Evolutionary conservation across 768 basidiomycete genomes (phyloP).

Genomic region (Hortiboletus campestris): DNA sequence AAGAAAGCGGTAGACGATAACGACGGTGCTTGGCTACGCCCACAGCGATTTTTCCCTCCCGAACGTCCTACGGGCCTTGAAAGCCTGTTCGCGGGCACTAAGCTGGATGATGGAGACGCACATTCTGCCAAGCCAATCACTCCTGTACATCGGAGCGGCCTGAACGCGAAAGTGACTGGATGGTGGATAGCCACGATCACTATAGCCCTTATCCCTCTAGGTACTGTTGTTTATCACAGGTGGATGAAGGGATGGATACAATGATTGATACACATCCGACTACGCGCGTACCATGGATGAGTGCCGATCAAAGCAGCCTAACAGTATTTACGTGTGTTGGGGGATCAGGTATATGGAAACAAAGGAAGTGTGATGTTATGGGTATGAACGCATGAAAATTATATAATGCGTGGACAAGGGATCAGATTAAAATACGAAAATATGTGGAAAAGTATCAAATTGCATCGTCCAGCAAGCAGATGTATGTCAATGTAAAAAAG

Average conservation of each 20-base stretch:
- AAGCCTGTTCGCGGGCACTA: slow-evolving; percentile 60
- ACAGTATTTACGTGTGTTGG: not conserved
- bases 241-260: slow-evolving; percentile 24
- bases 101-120: slow-evolving; percentile 44
- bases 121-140: not conserved
- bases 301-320: slow-evolving; percentile 9
- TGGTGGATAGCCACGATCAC: slow-evolving; percentile 10
- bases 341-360: not conserved
- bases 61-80: slow-evolving; percentile 79
- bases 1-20: slow-evolving; percentile 28
- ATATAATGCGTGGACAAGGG: slow-evolving; percentile 1
- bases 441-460: not conserved
- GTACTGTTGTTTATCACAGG: slow-evolving; percentile 9
- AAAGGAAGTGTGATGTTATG: not conserved
- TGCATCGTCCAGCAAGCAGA: slow-evolving; percentile 35
- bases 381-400: slow-evolving; percentile 23
- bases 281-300: not conserved
- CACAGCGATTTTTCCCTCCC: slow-evolving; percentile 74
- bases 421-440: not conserved
- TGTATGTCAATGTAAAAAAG: slow-evolving; percentile 5
- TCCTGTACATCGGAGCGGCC: not conserved
- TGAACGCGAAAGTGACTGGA: slow-evolving; percentile 4
- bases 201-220: slow-evolving; percentile 20
- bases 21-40: slow-evolving; percentile 56
- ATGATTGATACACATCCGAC: slow-evolving; percentile 16